Conservation (phyloP, 2,329 filamentous ascomycete genomes). For the Scopulariopsis brevicaulis region DNA sequence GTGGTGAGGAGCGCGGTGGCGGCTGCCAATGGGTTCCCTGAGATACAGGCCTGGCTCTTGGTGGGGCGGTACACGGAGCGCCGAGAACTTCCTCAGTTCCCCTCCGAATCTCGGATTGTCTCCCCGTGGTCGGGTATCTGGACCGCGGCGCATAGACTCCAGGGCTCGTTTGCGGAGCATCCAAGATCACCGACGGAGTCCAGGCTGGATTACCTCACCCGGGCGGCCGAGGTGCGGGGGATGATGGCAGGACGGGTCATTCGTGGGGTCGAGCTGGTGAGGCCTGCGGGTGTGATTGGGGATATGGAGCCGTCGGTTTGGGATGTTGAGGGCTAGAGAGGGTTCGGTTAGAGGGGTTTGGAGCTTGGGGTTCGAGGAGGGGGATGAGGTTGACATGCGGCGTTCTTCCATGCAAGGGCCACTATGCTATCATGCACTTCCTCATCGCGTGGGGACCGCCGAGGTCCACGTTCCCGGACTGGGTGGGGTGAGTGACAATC, state of each 20-base stretch:
- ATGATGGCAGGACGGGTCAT: not conserved
- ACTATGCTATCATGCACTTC: no score
- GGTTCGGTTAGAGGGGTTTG: no score
- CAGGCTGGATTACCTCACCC: not conserved
- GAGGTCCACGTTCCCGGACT: no score
- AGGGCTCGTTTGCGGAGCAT: not conserved
- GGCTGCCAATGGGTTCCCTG: conserved; percentile 3
- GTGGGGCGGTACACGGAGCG: conserved; percentile 5
- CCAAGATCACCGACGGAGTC: not conserved
- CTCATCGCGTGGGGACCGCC: no score
- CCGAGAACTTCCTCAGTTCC: not conserved
- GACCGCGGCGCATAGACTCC: not conserved
- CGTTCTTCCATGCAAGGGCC: no score
- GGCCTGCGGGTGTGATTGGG: no score
- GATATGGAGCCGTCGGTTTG: no score
- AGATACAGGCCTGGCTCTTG: conserved; percentile 9
- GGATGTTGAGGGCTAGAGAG: no score
- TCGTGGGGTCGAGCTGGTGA: not conserved
- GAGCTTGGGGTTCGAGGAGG: no score
- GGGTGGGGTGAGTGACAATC: no score
- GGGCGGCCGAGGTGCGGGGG: not conserved
- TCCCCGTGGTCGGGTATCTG: not conserved
- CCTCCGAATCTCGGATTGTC: not conserved
- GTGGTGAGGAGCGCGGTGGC: conserved; percentile 6
- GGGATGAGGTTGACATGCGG: no score